Conservation (phyloP, 2,329 filamentous ascomycete species). For the Talaromyces islandicus region DNA sequence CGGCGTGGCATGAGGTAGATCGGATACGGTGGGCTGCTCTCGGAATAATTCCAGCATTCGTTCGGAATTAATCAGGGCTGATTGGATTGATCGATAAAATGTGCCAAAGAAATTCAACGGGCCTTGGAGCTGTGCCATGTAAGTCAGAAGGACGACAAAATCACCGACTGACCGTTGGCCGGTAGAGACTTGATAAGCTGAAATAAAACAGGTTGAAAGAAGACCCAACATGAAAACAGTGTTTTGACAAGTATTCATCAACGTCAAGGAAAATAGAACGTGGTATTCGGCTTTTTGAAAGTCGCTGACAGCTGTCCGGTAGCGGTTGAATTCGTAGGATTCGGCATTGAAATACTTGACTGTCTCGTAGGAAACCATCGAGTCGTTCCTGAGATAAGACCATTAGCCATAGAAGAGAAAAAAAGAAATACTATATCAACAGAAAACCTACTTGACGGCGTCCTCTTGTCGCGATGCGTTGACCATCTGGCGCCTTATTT, state of each 20-base stretch:
- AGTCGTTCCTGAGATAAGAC: conserved; percentile 63
- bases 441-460: conserved; percentile 67
- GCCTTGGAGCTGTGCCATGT: conserved; percentile 72
- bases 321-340: conserved; percentile 69
- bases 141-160: conserved; percentile 68
- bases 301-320: conserved; percentile 61
- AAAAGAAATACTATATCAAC: neutral
- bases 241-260: conserved; percentile 77
- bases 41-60: conserved; percentile 94
- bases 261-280: conserved; percentile 68
- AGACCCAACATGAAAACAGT: conserved; percentile 73
- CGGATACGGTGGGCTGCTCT: conserved; percentile 85
- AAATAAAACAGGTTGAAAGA: conserved; percentile 64
- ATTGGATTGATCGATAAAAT: conserved; percentile 93
- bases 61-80: conserved; percentile 95
- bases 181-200: conserved; percentile 68
- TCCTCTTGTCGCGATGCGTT: conserved; percentile 93
- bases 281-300: conserved; percentile 71
- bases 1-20: conserved; percentile 59
- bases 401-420: neutral
- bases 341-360: conserved; percentile 89
- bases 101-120: conserved; percentile 86
- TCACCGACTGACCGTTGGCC: conserved; percentile 61
- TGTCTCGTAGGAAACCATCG: conserved; percentile 96
- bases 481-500: conserved; percentile 87